A percentile compares a stretch with the other conserved stretches of the same genome.
These are phyloP conservation scores for Dicorynia guianensis DNA, from an alignment of 306 rosid species.

Conservation along the genomic window DNA sequence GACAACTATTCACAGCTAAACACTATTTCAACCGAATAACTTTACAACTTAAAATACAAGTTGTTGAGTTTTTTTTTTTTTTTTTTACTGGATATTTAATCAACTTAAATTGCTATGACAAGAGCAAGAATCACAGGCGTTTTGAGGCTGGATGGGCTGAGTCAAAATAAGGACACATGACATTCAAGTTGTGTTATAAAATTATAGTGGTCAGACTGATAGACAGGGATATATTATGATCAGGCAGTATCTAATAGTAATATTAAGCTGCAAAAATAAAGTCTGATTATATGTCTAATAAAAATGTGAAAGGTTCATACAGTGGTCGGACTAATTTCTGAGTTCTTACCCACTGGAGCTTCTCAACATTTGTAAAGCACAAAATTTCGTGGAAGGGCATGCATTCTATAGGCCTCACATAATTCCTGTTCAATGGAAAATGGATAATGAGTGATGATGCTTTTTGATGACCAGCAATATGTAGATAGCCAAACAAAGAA, in stretches of 20 bases:
- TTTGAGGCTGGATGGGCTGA: no score
- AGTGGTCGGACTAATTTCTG: slow-evolving; percentile 32
- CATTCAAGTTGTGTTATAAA: no score
- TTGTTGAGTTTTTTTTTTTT: no score
- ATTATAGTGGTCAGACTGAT: neutral
- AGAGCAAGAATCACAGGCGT: no score
- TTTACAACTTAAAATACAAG: no score
- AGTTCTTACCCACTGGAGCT: slow-evolving; percentile 82
- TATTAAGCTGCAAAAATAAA: slow-evolving; percentile 30
- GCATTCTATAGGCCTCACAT: slow-evolving; percentile 75
- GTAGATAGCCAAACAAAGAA: slow-evolving; percentile 10
- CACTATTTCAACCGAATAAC: no score
- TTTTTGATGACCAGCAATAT: slow-evolving; percentile 15
- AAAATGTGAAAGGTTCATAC: slow-evolving; percentile 26
- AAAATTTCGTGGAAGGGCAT: slow-evolving; percentile 73
- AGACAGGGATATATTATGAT: neutral
- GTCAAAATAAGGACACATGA: no score
- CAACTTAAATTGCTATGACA: no score
- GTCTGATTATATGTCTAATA: neutral
- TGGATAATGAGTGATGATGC: slow-evolving; percentile 27
- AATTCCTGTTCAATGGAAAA: slow-evolving; percentile 64
- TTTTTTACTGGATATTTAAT: no score
- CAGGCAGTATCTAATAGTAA: slow-evolving; percentile 17
- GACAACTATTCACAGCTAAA: no score
- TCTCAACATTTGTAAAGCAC: slow-evolving; percentile 83